phyloP scores from a whole-genome alignment of 495 filamentous ascomycete genomes.

The Aspergillus conjunctus region DNA sequence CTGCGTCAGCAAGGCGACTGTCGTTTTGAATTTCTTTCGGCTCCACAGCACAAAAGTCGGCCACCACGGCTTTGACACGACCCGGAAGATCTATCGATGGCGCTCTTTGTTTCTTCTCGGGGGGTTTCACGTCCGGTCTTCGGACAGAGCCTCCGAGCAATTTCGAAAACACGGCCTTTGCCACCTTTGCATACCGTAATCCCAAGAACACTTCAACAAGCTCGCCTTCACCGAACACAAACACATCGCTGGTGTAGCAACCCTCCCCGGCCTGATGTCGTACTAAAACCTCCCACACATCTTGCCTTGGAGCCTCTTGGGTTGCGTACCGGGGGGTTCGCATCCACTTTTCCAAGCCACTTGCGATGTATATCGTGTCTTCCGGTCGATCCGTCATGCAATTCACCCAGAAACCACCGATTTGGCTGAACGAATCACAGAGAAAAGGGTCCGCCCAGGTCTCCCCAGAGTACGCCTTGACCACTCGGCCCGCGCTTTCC shows the following conservation, averaged over 20 bases:
- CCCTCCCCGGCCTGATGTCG: slow-evolving; percentile 37
- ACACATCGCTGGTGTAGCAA: slow-evolving; percentile 52
- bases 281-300: slow-evolving; percentile 50
- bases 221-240: slow-evolving; percentile 48
- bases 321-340: slow-evolving; percentile 41
- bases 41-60: slow-evolving; percentile 47
- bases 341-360: slow-evolving; percentile 50
- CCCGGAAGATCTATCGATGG: slow-evolving; percentile 10
- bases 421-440: slow-evolving; percentile 50
- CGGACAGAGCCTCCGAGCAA: slow-evolving; percentile 7
- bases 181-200: slow-evolving; percentile 46
- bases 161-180: slow-evolving; percentile 44
- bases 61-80: slow-evolving; percentile 22
- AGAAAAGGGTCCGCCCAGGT: slow-evolving; percentile 45
- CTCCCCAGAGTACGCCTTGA: slow-evolving; percentile 37
- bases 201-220: slow-evolving; percentile 55
- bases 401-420: slow-evolving; percentile 56
- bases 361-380: slow-evolving; percentile 52
- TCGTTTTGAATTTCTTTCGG: slow-evolving; percentile 41
- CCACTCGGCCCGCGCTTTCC: slow-evolving; percentile 49
- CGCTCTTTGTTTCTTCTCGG: neutral
- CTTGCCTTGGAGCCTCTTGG: slow-evolving; percentile 22
- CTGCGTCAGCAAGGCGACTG: slow-evolving; percentile 46
- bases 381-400: slow-evolving; percentile 48
- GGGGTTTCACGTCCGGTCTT: neutral